Percentiles rank a stretch among this genome's conserved stretches.
Conservation (phyloP, 176 grass and related monocot genomes). For the Phoenix roebelenii region DNA sequence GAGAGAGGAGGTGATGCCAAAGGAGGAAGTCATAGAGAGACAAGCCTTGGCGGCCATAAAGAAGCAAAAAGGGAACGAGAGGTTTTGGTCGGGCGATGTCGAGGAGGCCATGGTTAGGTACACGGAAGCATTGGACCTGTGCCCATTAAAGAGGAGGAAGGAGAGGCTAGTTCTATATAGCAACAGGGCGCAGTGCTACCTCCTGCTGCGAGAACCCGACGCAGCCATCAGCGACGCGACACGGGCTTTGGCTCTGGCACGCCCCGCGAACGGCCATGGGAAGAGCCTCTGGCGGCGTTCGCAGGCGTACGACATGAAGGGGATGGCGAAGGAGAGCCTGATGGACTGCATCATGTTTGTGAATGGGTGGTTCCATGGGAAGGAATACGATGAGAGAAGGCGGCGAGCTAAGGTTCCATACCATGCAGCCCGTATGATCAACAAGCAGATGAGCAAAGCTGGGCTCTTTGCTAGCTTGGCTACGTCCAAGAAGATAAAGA, state of each 20-base stretch:
- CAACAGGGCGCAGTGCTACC: conserved; percentile 68
- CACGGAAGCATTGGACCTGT: conserved; percentile 53
- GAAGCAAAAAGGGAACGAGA: conserved; percentile 63
- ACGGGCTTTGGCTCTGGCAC: conserved; percentile 59
- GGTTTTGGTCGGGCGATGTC: conserved; percentile 44
- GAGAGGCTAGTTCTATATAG: conserved; percentile 64
- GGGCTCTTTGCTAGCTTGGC: conserved; percentile 51
- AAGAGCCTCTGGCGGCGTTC: conserved; percentile 76
- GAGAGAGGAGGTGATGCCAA: conserved; percentile 37
- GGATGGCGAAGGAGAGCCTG: conserved; percentile 93
- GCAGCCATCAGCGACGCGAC: conserved; percentile 72
- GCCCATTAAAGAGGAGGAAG: conserved; percentile 38
- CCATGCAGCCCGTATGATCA: conserved; percentile 73
- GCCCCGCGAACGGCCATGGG: conserved; percentile 50
- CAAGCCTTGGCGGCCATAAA: conserved; percentile 35
- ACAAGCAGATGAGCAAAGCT: conserved; percentile 59
- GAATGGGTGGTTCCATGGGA: conserved; percentile 31
- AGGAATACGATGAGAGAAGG: conserved; percentile 10
- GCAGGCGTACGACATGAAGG: conserved; percentile 88
- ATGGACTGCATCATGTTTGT: conserved; percentile 75
- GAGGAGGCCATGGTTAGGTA: conserved; percentile 45
- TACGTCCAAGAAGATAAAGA: not conserved
- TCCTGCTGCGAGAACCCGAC: conserved; percentile 41
- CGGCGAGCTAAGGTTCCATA: conserved; percentile 46
- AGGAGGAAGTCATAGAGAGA: conserved; percentile 27